Percentiles rank a stretch among this genome's conserved stretches.
Conservation (phyloP, 2,329 filamentous ascomycete genomes). For the Colletotrichum shisoi region DNA sequence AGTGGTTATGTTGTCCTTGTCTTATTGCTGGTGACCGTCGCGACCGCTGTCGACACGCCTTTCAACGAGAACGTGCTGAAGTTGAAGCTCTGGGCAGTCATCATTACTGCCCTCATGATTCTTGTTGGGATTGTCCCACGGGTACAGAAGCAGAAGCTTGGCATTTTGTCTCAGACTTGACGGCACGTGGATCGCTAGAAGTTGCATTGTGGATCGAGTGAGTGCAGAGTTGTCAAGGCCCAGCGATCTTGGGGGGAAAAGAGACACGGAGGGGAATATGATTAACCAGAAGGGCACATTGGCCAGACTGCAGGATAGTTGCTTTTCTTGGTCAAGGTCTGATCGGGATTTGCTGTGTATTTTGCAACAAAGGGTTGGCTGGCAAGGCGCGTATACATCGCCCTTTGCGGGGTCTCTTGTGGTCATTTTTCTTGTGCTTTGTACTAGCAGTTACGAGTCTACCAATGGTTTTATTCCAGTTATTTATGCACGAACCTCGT, state of each 20-base stretch:
- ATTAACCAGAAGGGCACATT: background rate
- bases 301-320: background rate
- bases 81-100: slow-evolving; percentile 78
- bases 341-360: background rate
- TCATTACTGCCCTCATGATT: slow-evolving; percentile 71
- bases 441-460: background rate
- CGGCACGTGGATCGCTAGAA: background rate
- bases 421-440: background rate
- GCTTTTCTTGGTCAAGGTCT: background rate
- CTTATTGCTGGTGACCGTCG: slow-evolving; percentile 76
- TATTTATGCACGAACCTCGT: background rate
- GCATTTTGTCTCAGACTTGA: slow-evolving; percentile 47
- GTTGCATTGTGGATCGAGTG: background rate
- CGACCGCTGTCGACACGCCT: slow-evolving; percentile 76
- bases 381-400: background rate
- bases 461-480: background rate
- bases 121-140: slow-evolving; percentile 77
- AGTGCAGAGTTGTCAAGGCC: background rate
- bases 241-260: background rate
- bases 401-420: background rate
- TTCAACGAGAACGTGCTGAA: slow-evolving; percentile 74
- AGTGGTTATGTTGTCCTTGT: slow-evolving; percentile 77
- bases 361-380: background rate
- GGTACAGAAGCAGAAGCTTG: slow-evolving; percentile 83
- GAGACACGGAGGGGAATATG: background rate